Conservation (phyloP, 441 rosid species). For the Pelargonium myrrhifolium region DNA sequence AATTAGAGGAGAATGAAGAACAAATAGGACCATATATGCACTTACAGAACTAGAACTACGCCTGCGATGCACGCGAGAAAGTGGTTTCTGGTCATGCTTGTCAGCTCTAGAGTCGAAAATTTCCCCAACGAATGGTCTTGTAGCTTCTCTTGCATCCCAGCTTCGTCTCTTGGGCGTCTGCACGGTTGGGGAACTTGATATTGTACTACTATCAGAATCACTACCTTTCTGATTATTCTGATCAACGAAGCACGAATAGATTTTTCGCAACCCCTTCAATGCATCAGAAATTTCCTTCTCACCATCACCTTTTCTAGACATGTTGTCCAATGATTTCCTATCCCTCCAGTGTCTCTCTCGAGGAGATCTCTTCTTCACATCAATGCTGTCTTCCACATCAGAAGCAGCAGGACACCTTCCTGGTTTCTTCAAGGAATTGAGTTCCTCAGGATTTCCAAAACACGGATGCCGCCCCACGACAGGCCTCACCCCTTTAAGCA, state of each 20-base stretch:
- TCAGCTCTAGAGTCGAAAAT: slow-evolving; percentile 21
- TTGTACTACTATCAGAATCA: slow-evolving; percentile 32
- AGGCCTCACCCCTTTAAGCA: slow-evolving; percentile 54
- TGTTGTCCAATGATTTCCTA: too few species aligned
- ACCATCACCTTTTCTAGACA: slow-evolving; percentile 18
- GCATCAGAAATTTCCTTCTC: slow-evolving; percentile 18
- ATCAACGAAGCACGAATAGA: slow-evolving; percentile 9
- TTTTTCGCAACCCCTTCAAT: slow-evolving; percentile 14
- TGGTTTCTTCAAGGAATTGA: slow-evolving; percentile 36
- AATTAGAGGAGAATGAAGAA: neutral
- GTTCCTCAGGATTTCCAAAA: slow-evolving; percentile 39
- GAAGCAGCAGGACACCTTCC: slow-evolving; percentile 37
- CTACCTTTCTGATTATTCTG: slow-evolving; percentile 18
- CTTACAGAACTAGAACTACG: neutral
- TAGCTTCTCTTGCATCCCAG: slow-evolving; percentile 33
- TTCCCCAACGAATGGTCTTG: slow-evolving; percentile 17
- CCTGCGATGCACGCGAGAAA: slow-evolving; percentile 11
- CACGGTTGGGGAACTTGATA: slow-evolving; percentile 22
- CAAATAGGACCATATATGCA: neutral
- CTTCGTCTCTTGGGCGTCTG: slow-evolving; percentile 38
- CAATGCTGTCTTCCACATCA: slow-evolving; percentile 18
- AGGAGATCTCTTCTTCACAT: slow-evolving; percentile 22
- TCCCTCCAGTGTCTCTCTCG: slow-evolving; percentile 16
- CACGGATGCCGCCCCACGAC: slow-evolving; percentile 50
- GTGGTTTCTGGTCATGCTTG: slow-evolving; percentile 29